These are phyloP conservation scores for Saturnispora gosingensis DNA, from an alignment of 805 yeast species.

Conservation along the genomic window DNA sequence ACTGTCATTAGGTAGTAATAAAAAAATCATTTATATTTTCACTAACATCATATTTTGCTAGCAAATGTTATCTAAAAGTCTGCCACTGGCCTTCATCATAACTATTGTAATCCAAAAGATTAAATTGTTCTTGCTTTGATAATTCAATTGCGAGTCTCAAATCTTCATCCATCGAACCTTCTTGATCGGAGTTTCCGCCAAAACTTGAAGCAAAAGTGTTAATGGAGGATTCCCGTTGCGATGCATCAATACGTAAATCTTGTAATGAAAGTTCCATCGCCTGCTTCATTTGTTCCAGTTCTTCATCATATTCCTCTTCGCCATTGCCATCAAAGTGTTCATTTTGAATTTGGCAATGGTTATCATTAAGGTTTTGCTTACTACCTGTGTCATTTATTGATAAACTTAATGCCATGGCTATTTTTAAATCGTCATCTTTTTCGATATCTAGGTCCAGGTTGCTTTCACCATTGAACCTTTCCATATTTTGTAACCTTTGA, in stretches of 20 bases:
- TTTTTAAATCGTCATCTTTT: conserved; percentile 32
- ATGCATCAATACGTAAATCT: neutral
- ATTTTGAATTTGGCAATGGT: neutral
- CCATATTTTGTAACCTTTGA: conserved; percentile 9
- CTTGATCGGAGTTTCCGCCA: neutral
- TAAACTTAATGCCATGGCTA: conserved; percentile 36
- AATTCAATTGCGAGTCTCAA: conserved; percentile 11
- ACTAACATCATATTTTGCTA: neutral
- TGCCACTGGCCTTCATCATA: conserved; percentile 9
- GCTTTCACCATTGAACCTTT: conserved; percentile 38
- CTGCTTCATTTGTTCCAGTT: neutral
- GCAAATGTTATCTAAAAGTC: neutral
- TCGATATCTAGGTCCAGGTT: conserved; percentile 20
- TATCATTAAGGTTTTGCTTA: neutral
- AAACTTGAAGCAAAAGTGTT: neutral
- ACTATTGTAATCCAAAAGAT: neutral
- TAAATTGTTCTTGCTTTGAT: conserved; percentile 11
- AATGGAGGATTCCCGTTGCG: neutral
- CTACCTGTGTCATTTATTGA: conserved; percentile 15
- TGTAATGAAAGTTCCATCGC: conserved; percentile 1
- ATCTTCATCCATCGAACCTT: conserved; percentile 10
- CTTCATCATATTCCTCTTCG: neutral
- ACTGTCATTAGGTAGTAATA: conserved; percentile 24
- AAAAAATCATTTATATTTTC: neutral
- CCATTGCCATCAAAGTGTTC: neutral